Base-by-base conservation (phyloP, 2,329 filamentous ascomycete species). In the Aureobasidium lini region DNA sequence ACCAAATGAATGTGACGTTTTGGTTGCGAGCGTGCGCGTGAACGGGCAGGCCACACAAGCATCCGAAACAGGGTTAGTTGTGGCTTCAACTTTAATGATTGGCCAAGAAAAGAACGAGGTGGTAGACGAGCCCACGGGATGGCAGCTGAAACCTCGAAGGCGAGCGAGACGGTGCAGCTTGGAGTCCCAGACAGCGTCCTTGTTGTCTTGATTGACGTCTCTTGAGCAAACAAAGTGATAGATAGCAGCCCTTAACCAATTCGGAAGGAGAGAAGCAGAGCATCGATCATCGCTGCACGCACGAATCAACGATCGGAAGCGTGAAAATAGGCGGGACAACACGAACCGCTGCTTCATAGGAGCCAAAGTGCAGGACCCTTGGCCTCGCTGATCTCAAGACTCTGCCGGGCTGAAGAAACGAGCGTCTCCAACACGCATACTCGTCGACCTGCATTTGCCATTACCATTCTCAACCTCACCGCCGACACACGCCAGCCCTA, bases 31-130 rank as follows among this genome's bases (percentile, higher is more conserved):
- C n/a, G 6, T 37, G 40, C 36, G 37, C 37, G 32, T 15, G 48
- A 52, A 32, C 50, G 50, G n/a, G 13, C 11, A 54, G 50, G 29
- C 34, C 29, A 23, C n/a, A 40, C 39, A 43, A n/a, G 5, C 18
- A 9, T 39, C 49, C 23, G 34, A 52, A 54, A 54, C 37, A 54
- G 50, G 48, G 16, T 28, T 40, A 37, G 47, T 50, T 10, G 32
- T 34, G 47, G 47, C 47, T 40, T 39, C 48, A 52, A 52, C 48
- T 40, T 52, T 52, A 52, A 52, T 52, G 47, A 50, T 52, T 52
- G 48, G 48, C 48, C 9, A 16, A 40, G 48, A 32, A 16, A 34
- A 28, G 18, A 50, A 50, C 31, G 47, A 50, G 47, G 47, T 32
- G 46, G 44, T 9, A 15, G 46, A 48, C n/a, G 10, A 23, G 40